Evolutionary conservation across 306 rosid genomes (phyloP).

Genomic region (Quercus mongolica): DNA sequence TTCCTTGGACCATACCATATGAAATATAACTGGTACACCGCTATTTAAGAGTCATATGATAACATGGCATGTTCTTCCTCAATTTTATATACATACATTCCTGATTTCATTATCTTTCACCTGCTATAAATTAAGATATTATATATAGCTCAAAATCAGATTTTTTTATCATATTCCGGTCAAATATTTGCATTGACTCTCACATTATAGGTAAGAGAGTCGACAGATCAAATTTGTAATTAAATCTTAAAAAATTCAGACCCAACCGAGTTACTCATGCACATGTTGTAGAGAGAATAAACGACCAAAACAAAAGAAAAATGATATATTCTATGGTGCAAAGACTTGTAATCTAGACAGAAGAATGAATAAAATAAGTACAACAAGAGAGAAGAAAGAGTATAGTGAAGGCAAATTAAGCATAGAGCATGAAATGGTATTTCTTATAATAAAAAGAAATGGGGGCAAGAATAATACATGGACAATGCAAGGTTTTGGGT

Average conservation of each 20-base stretch:
- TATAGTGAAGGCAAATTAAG: neutral
- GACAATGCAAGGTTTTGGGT: slow-evolving; percentile 8
- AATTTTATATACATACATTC: too few species aligned
- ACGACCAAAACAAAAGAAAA: neutral
- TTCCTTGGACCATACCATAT: too few species aligned
- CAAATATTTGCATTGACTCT: neutral
- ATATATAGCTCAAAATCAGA: too few species aligned
- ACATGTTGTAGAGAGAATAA: too few species aligned
- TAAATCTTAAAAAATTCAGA: neutral
- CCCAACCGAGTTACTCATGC: neutral
- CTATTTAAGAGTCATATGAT: too few species aligned
- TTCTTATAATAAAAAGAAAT: neutral
- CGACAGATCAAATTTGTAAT: neutral
- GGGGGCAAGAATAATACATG: slow-evolving; percentile 3
- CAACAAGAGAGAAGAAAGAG: neutral
- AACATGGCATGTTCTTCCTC: too few species aligned
- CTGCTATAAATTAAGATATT: too few species aligned
- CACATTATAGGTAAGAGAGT: neutral
- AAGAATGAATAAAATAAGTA: neutral
- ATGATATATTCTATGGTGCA: neutral
- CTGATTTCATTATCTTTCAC: too few species aligned
- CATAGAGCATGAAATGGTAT: neutral
- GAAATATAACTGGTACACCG: too few species aligned
- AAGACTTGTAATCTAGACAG: neutral
- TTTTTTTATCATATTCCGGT: neutral